Evolutionary conservation across 805 yeast species (phyloP).

Genomic region (Barnettozyma sp.): DNA sequence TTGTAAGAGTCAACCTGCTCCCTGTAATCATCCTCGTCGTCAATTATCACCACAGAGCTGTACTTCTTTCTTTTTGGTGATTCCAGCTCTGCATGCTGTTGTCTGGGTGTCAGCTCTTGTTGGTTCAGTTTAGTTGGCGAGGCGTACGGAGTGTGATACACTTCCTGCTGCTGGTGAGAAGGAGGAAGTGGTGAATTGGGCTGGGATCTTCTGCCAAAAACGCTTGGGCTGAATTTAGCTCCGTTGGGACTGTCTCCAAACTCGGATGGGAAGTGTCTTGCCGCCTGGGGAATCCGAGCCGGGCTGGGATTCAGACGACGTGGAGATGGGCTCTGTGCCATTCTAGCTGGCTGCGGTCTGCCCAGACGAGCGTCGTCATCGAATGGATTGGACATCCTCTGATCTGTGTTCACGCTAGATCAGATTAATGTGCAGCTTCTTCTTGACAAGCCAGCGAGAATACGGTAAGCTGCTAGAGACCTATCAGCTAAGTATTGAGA

Average conservation of each 20-base stretch:
- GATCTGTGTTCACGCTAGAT: no score
- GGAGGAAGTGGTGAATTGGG: conserved; percentile 7
- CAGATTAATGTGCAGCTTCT: no score
- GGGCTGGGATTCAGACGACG: conserved; percentile 10
- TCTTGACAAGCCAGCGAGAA: no score
- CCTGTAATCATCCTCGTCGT: conserved; percentile 33
- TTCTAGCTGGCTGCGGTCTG: conserved; percentile 20
- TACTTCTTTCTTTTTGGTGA: conserved; percentile 60
- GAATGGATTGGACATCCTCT: conserved; percentile 23
- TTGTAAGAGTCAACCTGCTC: conserved; percentile 14
- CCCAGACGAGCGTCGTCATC: conserved; percentile 22
- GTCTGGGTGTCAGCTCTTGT: conserved; percentile 47
- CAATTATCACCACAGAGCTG: conserved; percentile 42
- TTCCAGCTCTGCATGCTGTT: conserved; percentile 59
- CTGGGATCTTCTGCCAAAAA: conserved; percentile 28
- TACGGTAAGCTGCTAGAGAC: no score
- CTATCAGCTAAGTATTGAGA: no score
- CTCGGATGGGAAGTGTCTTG: conserved; percentile 7
- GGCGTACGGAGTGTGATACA: conserved; percentile 21
- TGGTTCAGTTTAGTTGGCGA: conserved; percentile 35
- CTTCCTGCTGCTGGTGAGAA: no score
- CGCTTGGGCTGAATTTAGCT: conserved; percentile 28
- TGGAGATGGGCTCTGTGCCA: conserved; percentile 19
- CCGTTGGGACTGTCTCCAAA: not conserved
- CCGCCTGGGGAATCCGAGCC: conserved; percentile 6